Conservation (phyloP, 1,284 basidiomycete genomes). For the Apiotrichum porosum region DNA sequence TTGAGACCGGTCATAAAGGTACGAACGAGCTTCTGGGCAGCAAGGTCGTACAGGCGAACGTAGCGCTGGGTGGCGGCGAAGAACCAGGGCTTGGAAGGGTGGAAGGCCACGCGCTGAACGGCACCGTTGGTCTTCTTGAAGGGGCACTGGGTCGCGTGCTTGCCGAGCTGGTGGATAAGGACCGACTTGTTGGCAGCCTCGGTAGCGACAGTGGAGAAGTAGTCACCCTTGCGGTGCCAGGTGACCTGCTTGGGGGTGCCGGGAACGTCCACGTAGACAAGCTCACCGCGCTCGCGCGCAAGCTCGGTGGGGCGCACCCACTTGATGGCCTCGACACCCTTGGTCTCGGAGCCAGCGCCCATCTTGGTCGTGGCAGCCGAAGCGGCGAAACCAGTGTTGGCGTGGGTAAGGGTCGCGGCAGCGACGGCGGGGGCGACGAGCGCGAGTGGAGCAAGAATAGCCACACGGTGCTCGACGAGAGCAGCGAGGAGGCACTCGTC, state of each 20-base stretch:
- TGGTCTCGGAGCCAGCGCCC: constrained; percentile 31
- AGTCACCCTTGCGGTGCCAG: constrained; percentile 95
- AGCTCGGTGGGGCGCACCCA: constrained; percentile 53
- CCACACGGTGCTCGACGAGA: constrained; percentile 58
- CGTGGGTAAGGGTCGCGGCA: constrained; percentile 58
- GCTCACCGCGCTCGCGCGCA: constrained; percentile 53
- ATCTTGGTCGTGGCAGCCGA: constrained; percentile 47
- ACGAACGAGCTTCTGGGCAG: constrained; percentile 87
- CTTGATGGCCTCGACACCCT: constrained; percentile 49
- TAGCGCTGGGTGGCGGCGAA: constrained; percentile 99
- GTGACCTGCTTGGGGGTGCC: constrained; percentile 77
- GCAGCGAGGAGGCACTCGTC: constrained; percentile 56
- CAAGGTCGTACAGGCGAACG: constrained; percentile 90
- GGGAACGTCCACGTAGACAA: constrained; percentile 56
- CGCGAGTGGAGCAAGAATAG: constrained; percentile 77
- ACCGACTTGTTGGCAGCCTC: constrained; percentile 47
- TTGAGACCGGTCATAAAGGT: constrained; percentile 86
- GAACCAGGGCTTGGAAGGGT: constrained; percentile 89
- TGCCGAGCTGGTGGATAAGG: constrained; percentile 84
- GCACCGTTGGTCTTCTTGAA: constrained; percentile 90
- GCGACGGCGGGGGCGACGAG: constrained; percentile 59
- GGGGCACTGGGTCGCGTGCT: constrained; percentile 92
- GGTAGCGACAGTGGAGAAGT: constrained; percentile 75
- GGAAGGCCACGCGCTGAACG: constrained; percentile 90
- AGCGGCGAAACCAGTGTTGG: constrained; percentile 46